phyloP scores from a whole-genome alignment of 163 green algal genomes.

The Prototheca cutis region DNA sequence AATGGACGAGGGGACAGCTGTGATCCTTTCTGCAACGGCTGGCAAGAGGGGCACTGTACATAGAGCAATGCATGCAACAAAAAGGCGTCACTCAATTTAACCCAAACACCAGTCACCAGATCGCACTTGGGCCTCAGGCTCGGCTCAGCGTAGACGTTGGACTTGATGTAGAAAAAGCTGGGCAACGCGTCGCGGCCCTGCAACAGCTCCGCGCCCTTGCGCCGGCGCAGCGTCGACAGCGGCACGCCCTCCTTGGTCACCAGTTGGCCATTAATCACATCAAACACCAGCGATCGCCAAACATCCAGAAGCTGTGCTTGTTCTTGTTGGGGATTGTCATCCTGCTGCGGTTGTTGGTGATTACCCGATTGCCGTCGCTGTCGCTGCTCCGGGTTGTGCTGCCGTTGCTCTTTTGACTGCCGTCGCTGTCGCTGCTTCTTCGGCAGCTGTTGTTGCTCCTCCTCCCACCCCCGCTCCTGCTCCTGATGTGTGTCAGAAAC shows the following conservation, averaged over 20 bases:
- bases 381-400: not conserved
- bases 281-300: not conserved
- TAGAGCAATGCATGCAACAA: too few relatives aligned
- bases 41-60: too few relatives aligned
- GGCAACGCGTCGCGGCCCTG: slow-evolving; percentile 25
- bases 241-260: not conserved
- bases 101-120: too few relatives aligned
- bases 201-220: not conserved
- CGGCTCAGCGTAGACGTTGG: slow-evolving; percentile 29
- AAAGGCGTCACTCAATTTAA: too few relatives aligned
- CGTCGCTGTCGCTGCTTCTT: too few relatives aligned
- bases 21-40: too few relatives aligned
- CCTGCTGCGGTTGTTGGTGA: not conserved
- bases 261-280: not conserved
- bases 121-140: not conserved
- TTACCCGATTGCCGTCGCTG: not conserved
- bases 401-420: not conserved
- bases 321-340: not conserved
- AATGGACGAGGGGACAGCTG: too few relatives aligned
- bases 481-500: too few relatives aligned
- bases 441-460: too few relatives aligned
- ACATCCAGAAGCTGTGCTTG: not conserved
- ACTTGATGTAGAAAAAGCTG: slow-evolving; percentile 45
- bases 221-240: not conserved
- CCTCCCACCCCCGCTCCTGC: too few relatives aligned